Conservation (phyloP, 441 rosid genomes). For the Aleurites moluccanus region DNA sequence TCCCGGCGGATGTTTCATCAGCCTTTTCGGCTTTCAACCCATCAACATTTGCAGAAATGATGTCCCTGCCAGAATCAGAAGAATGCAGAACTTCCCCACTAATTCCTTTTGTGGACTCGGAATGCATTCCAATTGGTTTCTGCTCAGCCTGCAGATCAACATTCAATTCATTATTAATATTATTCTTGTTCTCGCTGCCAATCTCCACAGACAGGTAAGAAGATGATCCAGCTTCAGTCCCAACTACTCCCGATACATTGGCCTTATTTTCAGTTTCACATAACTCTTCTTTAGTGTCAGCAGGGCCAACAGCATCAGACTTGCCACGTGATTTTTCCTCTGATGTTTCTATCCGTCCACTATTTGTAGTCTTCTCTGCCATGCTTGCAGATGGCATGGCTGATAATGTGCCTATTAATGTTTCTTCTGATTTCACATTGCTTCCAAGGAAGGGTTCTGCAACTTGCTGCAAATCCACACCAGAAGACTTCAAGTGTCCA, state of each 20-base stretch:
- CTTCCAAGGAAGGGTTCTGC: conserved; percentile 42
- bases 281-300: conserved; percentile 29
- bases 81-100: conserved; percentile 27
- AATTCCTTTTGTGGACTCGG: conserved; percentile 31
- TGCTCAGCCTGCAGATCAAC: conserved; percentile 30
- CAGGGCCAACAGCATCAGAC: conserved; percentile 25
- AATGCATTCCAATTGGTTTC: conserved; percentile 30
- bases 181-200: conserved; percentile 37
- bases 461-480: conserved; percentile 38
- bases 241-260: conserved; percentile 29
- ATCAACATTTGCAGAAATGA: conserved; percentile 32
- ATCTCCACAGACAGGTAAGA: conserved; percentile 20
- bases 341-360: conserved; percentile 24
- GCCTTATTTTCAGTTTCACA: conserved; percentile 32
- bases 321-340: conserved; percentile 31
- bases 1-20: conserved; percentile 29
- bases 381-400: conserved; percentile 20
- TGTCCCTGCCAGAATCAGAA: conserved; percentile 32
- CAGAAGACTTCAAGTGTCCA: conserved; percentile 36
- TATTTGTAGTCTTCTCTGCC: conserved; percentile 33
- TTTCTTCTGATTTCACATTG: conserved; percentile 43
- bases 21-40: conserved; percentile 38
- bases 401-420: conserved; percentile 13
- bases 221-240: conserved; percentile 35
- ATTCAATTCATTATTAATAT: conserved; percentile 26